Evolutionary conservation across 306 rosid species (phyloP), one percentile per base, ranked within the genome.

Genomic region (Boehmeria nivea): DNA sequence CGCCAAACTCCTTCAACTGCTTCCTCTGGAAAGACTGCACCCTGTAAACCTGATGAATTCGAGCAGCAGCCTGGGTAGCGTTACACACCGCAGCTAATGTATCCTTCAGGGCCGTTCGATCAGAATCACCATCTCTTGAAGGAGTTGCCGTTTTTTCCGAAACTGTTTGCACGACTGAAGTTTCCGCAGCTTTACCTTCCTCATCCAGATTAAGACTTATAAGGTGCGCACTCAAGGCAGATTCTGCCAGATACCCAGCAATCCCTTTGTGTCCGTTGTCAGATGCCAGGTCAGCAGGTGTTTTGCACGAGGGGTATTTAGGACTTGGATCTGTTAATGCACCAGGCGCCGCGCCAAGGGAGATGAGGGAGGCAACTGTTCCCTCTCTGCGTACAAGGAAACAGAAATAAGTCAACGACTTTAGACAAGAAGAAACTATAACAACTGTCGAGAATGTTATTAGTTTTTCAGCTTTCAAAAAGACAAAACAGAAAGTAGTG

Each of bases 281-380:
- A 49, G 85, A 86, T 28, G 97, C 95, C 61, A 89, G 78, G 67
- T 86, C 97, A 13, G 95, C 87, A 53, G 97, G 94, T 59, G 94
- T 75, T 73, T 82, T 78, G 37, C 94, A 89, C 3, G 81, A 28
- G 17, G 83, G 89, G 65, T 77, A 51, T 59, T 64, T 67, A 45
- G 84, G 80, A 52, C 68, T 73, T 60, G 97, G 97, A 68, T 89
- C 97, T 6, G 89, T 79, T 62, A 83, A 50, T 25, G 68, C 69
- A 58, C 89, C 95, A 31, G 97, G 84, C 52, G 85, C 80, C 20
- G 95, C 97, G 14, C 95, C 84, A 6, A 83, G 84, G 57, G 87
- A 71, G 60, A 89, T 59, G 58, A 89, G 95, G 52, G 77, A 68
- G 40, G 77, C 89, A 43, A 89, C 94, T 1, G 82, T 81, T n/a